Base-by-base conservation (phyloP, 1,284 basidiomycete species). In the Trichosporon ovoides region DNA sequence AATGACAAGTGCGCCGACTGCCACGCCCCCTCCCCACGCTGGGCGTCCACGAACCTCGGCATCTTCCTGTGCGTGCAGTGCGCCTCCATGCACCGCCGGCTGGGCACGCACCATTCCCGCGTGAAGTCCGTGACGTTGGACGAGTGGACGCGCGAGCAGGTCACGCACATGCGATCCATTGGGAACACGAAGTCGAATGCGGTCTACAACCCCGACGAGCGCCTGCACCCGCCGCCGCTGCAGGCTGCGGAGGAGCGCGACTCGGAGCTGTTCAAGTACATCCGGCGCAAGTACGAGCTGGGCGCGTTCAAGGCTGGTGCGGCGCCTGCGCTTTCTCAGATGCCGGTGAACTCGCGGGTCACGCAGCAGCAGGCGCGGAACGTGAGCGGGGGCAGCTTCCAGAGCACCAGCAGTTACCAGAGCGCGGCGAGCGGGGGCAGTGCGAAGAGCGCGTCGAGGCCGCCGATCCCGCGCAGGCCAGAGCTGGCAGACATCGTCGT, bases 51-150 rank as follows among this genome's bases (percentile, higher is more conserved):
- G 52, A 77, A 75, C 59, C 67, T 77, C n/a, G 74, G 75, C 46
- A 71, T 73, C 28, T 74, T 72, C 59, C 65, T 76, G 35, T 75
- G 74, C 35, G 70, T 73, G 7, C 56, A 62, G 9, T 76, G 73
- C 52, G 75, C 75, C 0, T 70, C 66, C 5, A 62, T 75, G 6
- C 76, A 78, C 57, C 67, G 76, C 9, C 74, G 75, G 58, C 59
- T 78, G 58, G 76, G 76, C 16, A 78, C 76, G 6, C 76, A 78
- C 53, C 64, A 60, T 16, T 74, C 71, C 7, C 66, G 76, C 60
- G 74, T 78, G 69, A 78, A 77, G 63, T 74, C 71, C 13, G 70
- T 75, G 28, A 77, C 75, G 3, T 65, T 76, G n/a, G 75, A 77
- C 61, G 70, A 70, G 24, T 78, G 76, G 76, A 68, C 74, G 6